These are phyloP conservation scores for Beta macrorhiza DNA, from an alignment of 179 eudicot species.

Conservation along the genomic window DNA sequence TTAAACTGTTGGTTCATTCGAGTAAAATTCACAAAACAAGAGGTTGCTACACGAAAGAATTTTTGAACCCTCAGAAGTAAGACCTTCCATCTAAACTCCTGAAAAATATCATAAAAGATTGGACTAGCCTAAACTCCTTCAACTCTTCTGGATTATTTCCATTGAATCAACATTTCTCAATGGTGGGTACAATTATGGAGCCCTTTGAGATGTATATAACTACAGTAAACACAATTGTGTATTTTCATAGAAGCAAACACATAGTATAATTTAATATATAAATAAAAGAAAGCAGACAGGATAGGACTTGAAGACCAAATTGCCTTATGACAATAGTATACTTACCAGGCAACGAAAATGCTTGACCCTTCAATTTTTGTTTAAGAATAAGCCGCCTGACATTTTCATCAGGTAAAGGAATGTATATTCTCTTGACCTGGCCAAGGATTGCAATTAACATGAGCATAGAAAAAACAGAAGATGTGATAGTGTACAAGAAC, in stretches of 20 bases:
- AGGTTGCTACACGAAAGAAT: neutral
- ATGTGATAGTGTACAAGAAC: neutral
- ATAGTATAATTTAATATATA: neutral
- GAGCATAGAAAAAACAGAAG: slow-evolving; percentile 4
- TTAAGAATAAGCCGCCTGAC: slow-evolving; percentile 72
- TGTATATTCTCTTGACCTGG: slow-evolving; percentile 94
- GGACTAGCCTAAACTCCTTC: neutral
- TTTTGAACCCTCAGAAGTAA: neutral
- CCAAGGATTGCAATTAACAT: slow-evolving; percentile 22
- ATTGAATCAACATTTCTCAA: neutral
- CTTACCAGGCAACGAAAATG: slow-evolving; percentile 88
- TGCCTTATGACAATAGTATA: neutral
- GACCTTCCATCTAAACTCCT: neutral
- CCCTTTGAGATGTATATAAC: neutral
- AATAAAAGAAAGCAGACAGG: neutral
- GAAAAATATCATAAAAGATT: neutral
- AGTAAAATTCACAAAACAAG: neutral
- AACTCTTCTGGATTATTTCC: neutral
- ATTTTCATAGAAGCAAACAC: neutral
- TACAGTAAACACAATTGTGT: neutral
- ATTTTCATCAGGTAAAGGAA: slow-evolving; percentile 82
- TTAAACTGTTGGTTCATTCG: neutral
- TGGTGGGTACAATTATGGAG: neutral
- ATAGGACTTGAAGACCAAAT: neutral
- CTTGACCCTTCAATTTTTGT: slow-evolving; percentile 80